Base-by-base conservation (phyloP, 768 basidiomycete genomes). In the Suillus variegatus region DNA sequence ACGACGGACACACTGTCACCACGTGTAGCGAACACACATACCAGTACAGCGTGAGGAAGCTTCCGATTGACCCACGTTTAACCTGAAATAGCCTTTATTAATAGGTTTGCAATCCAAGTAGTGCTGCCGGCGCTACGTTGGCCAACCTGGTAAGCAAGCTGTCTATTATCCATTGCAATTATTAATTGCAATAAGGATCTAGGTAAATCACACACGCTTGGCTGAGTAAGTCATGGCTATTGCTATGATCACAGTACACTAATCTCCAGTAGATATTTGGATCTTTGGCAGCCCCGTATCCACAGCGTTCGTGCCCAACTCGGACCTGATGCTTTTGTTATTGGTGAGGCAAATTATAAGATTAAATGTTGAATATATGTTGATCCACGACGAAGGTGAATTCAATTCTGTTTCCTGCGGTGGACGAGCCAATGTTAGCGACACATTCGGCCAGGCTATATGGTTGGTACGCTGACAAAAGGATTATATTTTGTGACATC, bases 341-440 rank as follows among this genome's bases (percentile, higher is more conserved):
- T 85, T 58, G 85, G 83, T 84, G 63, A 41, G 52, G 47, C 5
- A 43, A 9, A 10, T 18, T 36, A 25, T 51, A 18, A 14, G 36
- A 6, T 58, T 16, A 47, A 41, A 41, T 36, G 28, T 35, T 35
- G 20, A 16, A 38, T 12, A 47, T 20, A 25, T 44, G 10, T 28
- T 72, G 18, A 67, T 52, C 12, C 16, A 6, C 44, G 8, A 8
- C 8, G 25, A 55, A 85, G 84, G 85, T 9, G 84, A 86, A 72
- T 85, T 84, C 66, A 86, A 85, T 65, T 85, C 85, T 0, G 83
- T 85, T 13, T 85, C 84, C 6, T 86, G 85, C 62, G 81, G 82
- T 14, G 85, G 85, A 6, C 80, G 76, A 61, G 78, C 81, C 64
- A 80, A 79, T 52, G 82, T 85, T 44, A 83, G 81, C 70, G 83